A percentile compares a stretch with the other conserved stretches of the same genome.
These are phyloP conservation scores for Cordyceps pruinosa DNA, from an alignment of 2,329 filamentous ascomycete genomes.

Conservation along the genomic window DNA sequence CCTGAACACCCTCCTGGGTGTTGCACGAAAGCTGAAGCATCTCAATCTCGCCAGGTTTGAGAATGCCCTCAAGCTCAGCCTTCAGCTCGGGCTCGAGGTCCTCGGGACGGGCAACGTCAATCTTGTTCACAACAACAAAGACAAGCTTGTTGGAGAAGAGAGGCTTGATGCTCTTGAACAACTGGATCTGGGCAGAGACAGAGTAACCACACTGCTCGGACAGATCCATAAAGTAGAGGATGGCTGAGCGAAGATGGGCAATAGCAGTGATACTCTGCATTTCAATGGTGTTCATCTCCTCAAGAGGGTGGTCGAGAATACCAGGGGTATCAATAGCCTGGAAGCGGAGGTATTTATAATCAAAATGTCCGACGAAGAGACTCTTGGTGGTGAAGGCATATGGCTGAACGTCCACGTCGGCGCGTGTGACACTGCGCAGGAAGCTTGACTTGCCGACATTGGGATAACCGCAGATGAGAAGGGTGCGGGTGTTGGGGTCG, in stretches of 20 bases:
- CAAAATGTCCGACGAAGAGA: constrained; percentile 94
- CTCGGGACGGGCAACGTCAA: constrained; percentile 81
- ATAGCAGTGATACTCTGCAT: constrained; percentile 98
- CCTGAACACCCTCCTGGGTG: constrained; percentile 87
- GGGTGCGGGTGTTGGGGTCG: constrained; percentile 92
- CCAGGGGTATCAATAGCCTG: constrained; percentile 95
- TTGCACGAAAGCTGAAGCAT: constrained; percentile 91
- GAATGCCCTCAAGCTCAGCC: constrained; percentile 67
- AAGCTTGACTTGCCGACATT: constrained; percentile 98
- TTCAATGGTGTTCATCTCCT: constrained; percentile 99
- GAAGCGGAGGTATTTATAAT: constrained; percentile 66
- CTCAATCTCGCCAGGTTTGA: constrained; percentile 86
- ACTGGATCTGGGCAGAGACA: constrained; percentile 82
- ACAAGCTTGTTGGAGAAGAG: constrained; percentile 96
- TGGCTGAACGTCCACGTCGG: constrained; percentile 94
- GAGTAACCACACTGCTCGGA: constrained; percentile 96
- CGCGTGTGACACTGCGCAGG: constrained; percentile 81
- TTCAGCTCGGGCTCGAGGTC: constrained; percentile 76
- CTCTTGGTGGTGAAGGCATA: constrained; percentile 99
- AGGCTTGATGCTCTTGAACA: constrained; percentile 95
- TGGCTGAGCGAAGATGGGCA: constrained; percentile 88
- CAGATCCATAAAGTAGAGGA: constrained; percentile 97
- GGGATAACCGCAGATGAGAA: constrained; percentile 94
- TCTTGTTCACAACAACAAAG: constrained; percentile 97
- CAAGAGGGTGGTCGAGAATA: constrained; percentile 92